Base-by-base conservation (phyloP, 768 basidiomycete genomes). In the Auricularia auricula-judae region DNA sequence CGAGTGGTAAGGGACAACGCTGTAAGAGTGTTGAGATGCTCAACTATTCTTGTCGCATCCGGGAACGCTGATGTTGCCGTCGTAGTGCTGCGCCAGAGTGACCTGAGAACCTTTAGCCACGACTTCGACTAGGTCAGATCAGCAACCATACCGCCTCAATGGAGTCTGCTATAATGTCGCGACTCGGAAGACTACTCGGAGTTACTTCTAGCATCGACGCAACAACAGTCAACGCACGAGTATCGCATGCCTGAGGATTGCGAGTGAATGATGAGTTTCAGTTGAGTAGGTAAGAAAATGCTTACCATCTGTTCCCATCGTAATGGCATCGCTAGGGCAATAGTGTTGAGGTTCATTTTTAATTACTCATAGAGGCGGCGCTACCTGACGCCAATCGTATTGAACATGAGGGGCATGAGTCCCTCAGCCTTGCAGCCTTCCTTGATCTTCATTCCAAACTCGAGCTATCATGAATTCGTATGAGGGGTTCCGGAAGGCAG, bases 101-200 rank as follows among this genome's bases (percentile, higher is more conserved):
- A 43, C 16, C 33, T 21, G 35, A 62, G 21, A 7, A 43, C 8
- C 12, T 63, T 67, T 53, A 66, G 65, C 14, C 35, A 43, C 43
- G 36, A 21, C 29, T 23, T 16, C 39, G 33, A n/a, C 39, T 33
- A 63, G 39, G 58, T 60, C 21, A 51, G 58, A 44, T 2, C 33
- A 14, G 2, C 56, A 7, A 29, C 14, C 34, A 70, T 73, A 89
- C 88, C 62, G 89, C 84, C 77, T 93, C 92, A 65, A 93, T 86
- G 14, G 91, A 92, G 71, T 93, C 92, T 16, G 93, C 92, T 65
- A 95, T 95, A 62, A 94, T 74, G 72, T 95, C 92, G 61, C 92
- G 88, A 77, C 84, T 89, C 12, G 92, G 92, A 51, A 95, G 79
- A 53, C 89, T 91, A 67, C 36, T n/a, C 43, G 43, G 35, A 34